A percentile compares a stretch with the other conserved stretches of the same genome.
phyloP scores from a whole-genome alignment of 208 protist species.

The Porcisia deanei region DNA sequence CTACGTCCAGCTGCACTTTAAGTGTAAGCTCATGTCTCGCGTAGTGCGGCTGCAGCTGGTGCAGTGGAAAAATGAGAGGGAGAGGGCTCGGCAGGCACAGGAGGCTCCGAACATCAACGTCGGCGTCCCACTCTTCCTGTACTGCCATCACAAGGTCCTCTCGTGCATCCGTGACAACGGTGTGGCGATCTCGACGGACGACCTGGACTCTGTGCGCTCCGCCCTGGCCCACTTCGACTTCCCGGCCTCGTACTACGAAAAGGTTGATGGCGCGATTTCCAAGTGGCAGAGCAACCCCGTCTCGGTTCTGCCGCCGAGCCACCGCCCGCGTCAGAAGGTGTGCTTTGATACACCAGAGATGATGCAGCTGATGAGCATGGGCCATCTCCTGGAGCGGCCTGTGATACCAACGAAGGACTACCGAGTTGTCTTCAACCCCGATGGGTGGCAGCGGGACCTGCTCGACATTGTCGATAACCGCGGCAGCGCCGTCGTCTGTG shows the following conservation, averaged over 20 bases:
- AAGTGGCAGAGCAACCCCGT: conserved; percentile 60
- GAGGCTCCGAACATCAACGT: conserved; percentile 60
- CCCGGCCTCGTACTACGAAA: conserved; percentile 67
- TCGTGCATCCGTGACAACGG: conserved; percentile 65
- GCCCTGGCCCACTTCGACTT: conserved; percentile 85
- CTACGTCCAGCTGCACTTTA: conserved; percentile 78
- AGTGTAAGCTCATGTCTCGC: conserved; percentile 70
- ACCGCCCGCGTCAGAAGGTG: conserved; percentile 50
- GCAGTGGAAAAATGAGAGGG: conserved; percentile 78
- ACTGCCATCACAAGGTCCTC: conserved; percentile 81
- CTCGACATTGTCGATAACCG: conserved; percentile 94
- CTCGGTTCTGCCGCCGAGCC: conserved; percentile 35
- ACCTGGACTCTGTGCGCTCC: conserved; percentile 71
- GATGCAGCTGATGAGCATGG: conserved; percentile 91
- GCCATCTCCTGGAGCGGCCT: conserved; percentile 87
- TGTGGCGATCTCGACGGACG: conserved; percentile 57
- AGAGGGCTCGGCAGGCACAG: conserved; percentile 60
- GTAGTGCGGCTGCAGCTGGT: conserved; percentile 73
- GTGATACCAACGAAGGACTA: conserved; percentile 75
- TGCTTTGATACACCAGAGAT: conserved; percentile 67
- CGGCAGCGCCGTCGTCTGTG: conserved; percentile 93
- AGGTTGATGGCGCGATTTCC: conserved; percentile 68
- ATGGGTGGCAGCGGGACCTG: conserved; percentile 94
- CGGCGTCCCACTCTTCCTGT: conserved; percentile 77
- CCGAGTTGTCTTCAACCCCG: conserved; percentile 94